phyloP scores from a whole-genome alignment of 2,329 filamentous ascomycete species.

The Xylaria sp. region DNA sequence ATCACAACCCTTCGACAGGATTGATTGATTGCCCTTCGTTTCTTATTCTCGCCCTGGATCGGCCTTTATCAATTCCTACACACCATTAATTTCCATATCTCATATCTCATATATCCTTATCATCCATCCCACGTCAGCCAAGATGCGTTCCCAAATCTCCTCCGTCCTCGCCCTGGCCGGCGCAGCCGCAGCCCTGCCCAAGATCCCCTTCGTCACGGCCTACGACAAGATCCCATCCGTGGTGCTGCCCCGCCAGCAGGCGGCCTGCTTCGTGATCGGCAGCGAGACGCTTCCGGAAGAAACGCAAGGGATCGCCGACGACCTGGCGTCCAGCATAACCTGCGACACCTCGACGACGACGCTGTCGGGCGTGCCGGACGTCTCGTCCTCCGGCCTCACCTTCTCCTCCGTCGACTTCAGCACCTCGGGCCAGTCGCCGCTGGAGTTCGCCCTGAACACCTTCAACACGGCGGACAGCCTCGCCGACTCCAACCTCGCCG shows the following conservation, averaged over 20 bases:
- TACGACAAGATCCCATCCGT: conserved; percentile 33
- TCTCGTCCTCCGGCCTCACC: conserved; percentile 57
- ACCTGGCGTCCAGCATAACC: conserved; percentile 58
- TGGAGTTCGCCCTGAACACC: conserved; percentile 63
- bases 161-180: conserved; percentile 32
- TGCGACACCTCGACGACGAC: conserved; percentile 61
- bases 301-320: conserved; percentile 55
- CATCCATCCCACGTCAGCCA: not conserved
- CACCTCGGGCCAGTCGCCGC: conserved; percentile 57
- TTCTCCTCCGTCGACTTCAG: conserved; percentile 69
- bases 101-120: no score
- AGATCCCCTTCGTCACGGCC: conserved; percentile 40
- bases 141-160: conserved; percentile 33
- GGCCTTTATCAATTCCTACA: conserved; percentile 9
- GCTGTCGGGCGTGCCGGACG: conserved; percentile 65
- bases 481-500: conserved; percentile 59
- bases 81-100: not conserved
- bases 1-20: conserved; percentile 34
- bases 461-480: conserved; percentile 64
- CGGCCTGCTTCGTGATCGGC: conserved; percentile 64
- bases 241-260: conserved; percentile 16
- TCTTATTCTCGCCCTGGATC: conserved; percentile 23
- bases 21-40: conserved; percentile 32
- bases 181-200: conserved; percentile 36
- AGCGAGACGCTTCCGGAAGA: conserved; percentile 61